Evolutionary conservation across 2,329 filamentous ascomycete species (phyloP).

Genomic region (Penicillium sp.): DNA sequence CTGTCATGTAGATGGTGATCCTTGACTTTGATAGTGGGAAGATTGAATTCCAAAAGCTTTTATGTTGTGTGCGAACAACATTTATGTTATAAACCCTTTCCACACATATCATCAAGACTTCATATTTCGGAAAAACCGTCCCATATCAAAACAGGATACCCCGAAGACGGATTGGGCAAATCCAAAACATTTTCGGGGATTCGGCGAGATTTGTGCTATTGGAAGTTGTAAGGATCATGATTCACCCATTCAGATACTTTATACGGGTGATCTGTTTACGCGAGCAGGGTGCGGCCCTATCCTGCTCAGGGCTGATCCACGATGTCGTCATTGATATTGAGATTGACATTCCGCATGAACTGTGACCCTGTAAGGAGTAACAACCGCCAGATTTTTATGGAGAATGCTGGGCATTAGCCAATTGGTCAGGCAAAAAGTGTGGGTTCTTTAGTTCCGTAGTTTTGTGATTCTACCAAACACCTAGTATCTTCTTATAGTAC

Average conservation of each 20-base stretch:
- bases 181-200: neutral
- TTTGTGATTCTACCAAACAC: neutral
- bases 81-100: neutral
- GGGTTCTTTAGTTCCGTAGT: neutral
- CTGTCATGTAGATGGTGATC: neutral
- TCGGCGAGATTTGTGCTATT: neutral
- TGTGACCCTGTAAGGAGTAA: neutral
- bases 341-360: neutral
- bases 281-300: constrained; percentile 10
- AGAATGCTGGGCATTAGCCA: neutral
- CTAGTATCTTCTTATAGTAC: neutral
- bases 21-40: neutral
- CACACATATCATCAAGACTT: too few relatives aligned
- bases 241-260: neutral
- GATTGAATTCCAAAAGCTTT: neutral
- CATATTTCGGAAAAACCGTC: neutral
- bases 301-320: constrained; percentile 2
- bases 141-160: neutral
- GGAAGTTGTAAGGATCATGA: neutral
- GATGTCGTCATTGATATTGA: neutral
- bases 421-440: neutral
- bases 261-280: constrained; percentile 1
- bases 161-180: neutral
- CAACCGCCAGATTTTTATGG: neutral
- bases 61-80: neutral